Evolutionary conservation across 805 yeast genomes (phyloP).

Genomic region (Pichia sporocuriosa): DNA sequence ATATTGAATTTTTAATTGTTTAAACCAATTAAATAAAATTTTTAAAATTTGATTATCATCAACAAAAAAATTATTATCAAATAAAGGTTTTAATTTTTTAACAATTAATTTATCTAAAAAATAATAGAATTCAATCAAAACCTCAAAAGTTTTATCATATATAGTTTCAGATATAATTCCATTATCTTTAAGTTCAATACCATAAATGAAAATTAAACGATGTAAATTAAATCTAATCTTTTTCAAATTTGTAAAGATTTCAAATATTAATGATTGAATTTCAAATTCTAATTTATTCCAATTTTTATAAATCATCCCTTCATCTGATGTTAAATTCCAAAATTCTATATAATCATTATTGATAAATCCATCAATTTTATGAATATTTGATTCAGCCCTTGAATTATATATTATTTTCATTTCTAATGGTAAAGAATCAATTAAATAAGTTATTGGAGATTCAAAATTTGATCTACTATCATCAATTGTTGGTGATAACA

Average conservation of each 20-base stretch:
- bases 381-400: constrained; percentile 20
- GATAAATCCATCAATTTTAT: constrained; percentile 19
- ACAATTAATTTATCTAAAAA: constrained; percentile 24
- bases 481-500: constrained; percentile 7
- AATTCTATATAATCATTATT: constrained; percentile 24
- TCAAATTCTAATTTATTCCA: constrained; percentile 27
- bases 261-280: constrained; percentile 27
- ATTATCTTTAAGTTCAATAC: constrained; percentile 18
- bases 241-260: constrained; percentile 21
- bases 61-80: constrained; percentile 25
- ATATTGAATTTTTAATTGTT: constrained; percentile 22
- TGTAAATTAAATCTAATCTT: constrained; percentile 24
- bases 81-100: constrained; percentile 22
- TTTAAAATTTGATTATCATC: constrained; percentile 24
- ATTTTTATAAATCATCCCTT: constrained; percentile 14
- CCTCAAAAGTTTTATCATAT: constrained; percentile 26
- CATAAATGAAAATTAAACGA: constrained; percentile 25
- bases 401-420: constrained; percentile 24
- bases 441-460: background rate
- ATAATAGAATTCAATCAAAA: constrained; percentile 19
- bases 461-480: background rate
- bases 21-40: constrained; percentile 22
- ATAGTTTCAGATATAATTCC: constrained; percentile 16
- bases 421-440: constrained; percentile 16
- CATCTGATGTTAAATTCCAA: constrained; percentile 25